Evolutionary conservation across 2,329 filamentous ascomycete genomes (phyloP).

Genomic region (Cytospora schulzeri): DNA sequence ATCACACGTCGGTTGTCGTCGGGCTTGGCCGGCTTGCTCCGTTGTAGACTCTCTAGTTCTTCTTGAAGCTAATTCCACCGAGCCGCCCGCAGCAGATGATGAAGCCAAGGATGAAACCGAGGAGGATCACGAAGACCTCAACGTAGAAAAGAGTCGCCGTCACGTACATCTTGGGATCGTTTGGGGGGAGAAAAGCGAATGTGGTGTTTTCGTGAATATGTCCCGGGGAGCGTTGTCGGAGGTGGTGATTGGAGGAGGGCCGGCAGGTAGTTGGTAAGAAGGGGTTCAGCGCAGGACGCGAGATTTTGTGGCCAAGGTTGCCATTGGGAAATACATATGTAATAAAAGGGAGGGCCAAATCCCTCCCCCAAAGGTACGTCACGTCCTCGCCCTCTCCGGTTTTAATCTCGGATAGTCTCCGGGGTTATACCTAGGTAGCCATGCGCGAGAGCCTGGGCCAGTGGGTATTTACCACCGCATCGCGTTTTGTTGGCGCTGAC

Average conservation of each 20-base stretch:
- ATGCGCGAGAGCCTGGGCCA: background rate
- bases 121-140: constrained; percentile 19
- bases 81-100: constrained; percentile 17
- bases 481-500: constrained; percentile 5
- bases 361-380: constrained; percentile 11
- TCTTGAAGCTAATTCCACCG: constrained; percentile 21
- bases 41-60: constrained; percentile 10
- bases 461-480: constrained; percentile 1
- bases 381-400: constrained; percentile 19
- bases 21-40: background rate
- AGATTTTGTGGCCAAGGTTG: constrained; percentile 8
- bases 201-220: background rate
- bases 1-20: background rate
- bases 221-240: background rate
- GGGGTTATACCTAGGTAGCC: constrained; percentile 6
- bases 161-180: constrained; percentile 18
- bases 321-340: background rate
- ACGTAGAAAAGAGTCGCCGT: constrained; percentile 18
- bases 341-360: constrained; percentile 12
- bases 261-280: constrained; percentile 3
- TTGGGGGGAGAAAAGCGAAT: background rate
- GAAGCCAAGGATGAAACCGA: constrained; percentile 10
- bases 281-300: constrained; percentile 2
- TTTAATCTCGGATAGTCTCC: constrained; percentile 20
- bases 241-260: background rate